phyloP scores from a whole-genome alignment of 169 alveolate species.

The Cryptosporidium baileyi region DNA sequence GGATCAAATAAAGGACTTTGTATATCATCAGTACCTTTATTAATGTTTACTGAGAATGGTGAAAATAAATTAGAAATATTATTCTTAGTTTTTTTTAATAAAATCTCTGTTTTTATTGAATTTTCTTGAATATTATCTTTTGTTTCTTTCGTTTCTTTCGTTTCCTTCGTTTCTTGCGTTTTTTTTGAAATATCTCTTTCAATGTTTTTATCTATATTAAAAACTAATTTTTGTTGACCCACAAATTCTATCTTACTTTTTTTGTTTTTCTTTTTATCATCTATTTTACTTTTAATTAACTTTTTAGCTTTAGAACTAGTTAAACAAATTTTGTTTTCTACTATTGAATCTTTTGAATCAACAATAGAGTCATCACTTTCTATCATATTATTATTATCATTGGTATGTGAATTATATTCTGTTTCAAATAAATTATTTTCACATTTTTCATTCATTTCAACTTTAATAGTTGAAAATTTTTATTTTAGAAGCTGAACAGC shows the following conservation, averaged over 20 bases:
- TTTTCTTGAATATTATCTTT: neutral
- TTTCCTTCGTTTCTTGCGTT: neutral
- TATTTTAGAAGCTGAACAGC: too few relatives aligned
- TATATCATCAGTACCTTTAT: constrained; percentile 15
- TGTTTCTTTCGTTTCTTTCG: neutral
- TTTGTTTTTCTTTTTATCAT: neutral
- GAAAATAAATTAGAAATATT: constrained; percentile 1
- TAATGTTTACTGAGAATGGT: constrained; percentile 27
- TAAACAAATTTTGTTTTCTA: neutral
- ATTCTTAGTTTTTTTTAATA: neutral
- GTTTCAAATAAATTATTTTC: neutral
- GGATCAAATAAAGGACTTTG: constrained; percentile 64
- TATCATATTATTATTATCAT: neutral
- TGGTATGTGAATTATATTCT: too few relatives aligned
- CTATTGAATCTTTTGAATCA: constrained; percentile 43
- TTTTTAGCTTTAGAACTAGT: constrained; percentile 6
- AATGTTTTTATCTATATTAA: neutral
- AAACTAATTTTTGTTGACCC: constrained; percentile 3
- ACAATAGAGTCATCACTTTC: constrained; percentile 41
- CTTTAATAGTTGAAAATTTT: too few relatives aligned
- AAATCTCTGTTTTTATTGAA: neutral
- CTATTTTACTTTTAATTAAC: neutral
- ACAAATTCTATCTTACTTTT: neutral
- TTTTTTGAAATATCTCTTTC: too few relatives aligned
- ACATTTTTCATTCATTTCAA: neutral